Evolutionary conservation across 129 eudicot species (phyloP), one percentile per base, ranked within the genome.

Genomic region (Chrysanthemum lavandulifolium): DNA sequence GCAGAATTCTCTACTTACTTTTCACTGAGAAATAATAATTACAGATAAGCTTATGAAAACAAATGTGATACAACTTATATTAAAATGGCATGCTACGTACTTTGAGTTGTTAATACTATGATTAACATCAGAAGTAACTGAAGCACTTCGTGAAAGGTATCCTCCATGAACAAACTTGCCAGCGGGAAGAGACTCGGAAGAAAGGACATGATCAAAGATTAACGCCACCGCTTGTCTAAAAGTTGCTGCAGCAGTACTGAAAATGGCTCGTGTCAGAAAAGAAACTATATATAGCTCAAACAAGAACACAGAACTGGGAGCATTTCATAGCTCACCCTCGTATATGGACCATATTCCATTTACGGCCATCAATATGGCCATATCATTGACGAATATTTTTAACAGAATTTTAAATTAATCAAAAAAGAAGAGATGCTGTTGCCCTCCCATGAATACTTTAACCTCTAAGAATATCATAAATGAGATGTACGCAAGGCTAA

Each of bases 191-290:
- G 97, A 81, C 81, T 94, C 99, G 13, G 96, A 89, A 36, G 59
- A 65, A 78, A 87, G 83, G 29, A 94, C 97, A 61, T 85, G 96
- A 78, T 94, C 99, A 76, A 94, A 94, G 52, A 94, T 86, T 84
- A 94, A 82, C 29, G 99, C 99, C 83, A 88, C 99, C 48, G 99
- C 97, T 82, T 94, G 99, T 76, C 99, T 86, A 84, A 94, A 94
- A 56, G 99, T 94, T 57, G 99, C 99, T 74, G 97, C 99, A 61
- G 99, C 97, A 77, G 99, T 94, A 78, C 99, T 94, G 88, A 70
- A 80, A 29, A 73, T 66, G 21, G 4, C 59, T 14, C 47, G 50
- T 57, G 51, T 49, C 25, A 70, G 16, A 63, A 18, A 25, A 50
- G 10, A 76, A 76, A 50, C 56, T 63, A 58, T 68, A 60, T 58